These are phyloP conservation scores for Talaromyces stipitatus DNA, from an alignment of 495 filamentous ascomycete genomes.

Conservation along the genomic window DNA sequence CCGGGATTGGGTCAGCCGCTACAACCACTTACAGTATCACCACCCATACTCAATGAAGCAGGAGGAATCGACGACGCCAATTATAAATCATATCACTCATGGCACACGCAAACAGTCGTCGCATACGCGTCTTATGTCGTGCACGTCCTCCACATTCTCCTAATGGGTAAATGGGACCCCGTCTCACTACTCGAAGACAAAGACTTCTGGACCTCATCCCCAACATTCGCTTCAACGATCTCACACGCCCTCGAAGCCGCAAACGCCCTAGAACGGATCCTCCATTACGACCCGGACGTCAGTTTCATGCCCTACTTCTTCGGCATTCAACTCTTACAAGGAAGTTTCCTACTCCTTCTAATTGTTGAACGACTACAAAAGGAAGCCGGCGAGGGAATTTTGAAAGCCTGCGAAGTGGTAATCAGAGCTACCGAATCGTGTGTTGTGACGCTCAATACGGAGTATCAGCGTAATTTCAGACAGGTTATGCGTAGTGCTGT, in stretches of 20 bases:
- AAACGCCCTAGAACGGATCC: conserved; percentile 72
- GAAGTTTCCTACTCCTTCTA: conserved; percentile 71
- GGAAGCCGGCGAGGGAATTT: conserved; percentile 70
- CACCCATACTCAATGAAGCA: conserved; percentile 3
- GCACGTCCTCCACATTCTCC: conserved; percentile 75
- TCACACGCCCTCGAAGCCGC: conserved; percentile 74
- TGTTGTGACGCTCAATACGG: conserved; percentile 75
- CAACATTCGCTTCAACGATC: conserved; percentile 72
- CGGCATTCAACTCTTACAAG: conserved; percentile 77
- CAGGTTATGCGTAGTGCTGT: conserved; percentile 79
- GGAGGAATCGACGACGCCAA: conserved; percentile 32
- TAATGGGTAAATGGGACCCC: conserved; percentile 83
- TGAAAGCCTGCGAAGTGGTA: conserved; percentile 79
- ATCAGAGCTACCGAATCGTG: conserved; percentile 81
- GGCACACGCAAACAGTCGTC: conserved; percentile 77
- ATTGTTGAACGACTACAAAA: conserved; percentile 78
- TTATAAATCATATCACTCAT: conserved; percentile 40
- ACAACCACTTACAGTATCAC: not conserved
- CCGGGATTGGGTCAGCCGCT: not conserved
- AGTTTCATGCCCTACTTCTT: conserved; percentile 91
- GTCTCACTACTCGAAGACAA: conserved; percentile 81
- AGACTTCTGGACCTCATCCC: conserved; percentile 80
- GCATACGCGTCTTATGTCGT: conserved; percentile 87
- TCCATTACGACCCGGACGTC: conserved; percentile 77
- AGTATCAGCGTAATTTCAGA: conserved; percentile 80